Percentiles rank a stretch among this genome's conserved stretches.
Conservation (phyloP, 805 yeast species). For the Isabelozyma pseudorhagii region DNA sequence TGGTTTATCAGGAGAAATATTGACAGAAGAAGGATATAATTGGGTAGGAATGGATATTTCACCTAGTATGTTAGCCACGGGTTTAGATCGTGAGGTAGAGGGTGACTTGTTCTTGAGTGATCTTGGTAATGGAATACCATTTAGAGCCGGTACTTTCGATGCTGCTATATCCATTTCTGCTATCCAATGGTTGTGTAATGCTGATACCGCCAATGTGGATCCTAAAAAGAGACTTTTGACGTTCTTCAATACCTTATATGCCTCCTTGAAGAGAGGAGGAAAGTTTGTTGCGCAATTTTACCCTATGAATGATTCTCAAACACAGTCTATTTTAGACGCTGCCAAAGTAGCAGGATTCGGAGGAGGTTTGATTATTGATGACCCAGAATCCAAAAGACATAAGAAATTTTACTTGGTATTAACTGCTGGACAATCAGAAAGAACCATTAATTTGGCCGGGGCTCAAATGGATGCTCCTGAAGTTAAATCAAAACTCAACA, state of each 20-base stretch:
- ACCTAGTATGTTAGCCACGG: slow-evolving; percentile 94
- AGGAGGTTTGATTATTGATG: slow-evolving; percentile 92
- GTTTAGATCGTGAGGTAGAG: slow-evolving; percentile 85
- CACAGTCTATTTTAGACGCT: slow-evolving; percentile 69
- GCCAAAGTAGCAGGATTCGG: slow-evolving; percentile 95
- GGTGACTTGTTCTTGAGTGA: slow-evolving; percentile 92
- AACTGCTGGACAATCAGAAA: slow-evolving; percentile 79
- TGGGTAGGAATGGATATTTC: slow-evolving; percentile 98
- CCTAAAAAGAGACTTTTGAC: slow-evolving; percentile 78
- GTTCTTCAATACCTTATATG: slow-evolving; percentile 86
- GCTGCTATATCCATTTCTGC: slow-evolving; percentile 95
- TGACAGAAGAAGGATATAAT: slow-evolving; percentile 87
- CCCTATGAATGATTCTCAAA: slow-evolving; percentile 86
- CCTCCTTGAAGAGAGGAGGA: slow-evolving; percentile 87
- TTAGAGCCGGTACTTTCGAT: slow-evolving; percentile 93
- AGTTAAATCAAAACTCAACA: slow-evolving; percentile 38
- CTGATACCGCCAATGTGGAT: slow-evolving; percentile 77
- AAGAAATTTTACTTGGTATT: slow-evolving; percentile 88
- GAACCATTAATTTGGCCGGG: slow-evolving; percentile 72
- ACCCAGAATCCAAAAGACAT: slow-evolving; percentile 88
- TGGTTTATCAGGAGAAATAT: slow-evolving; percentile 90
- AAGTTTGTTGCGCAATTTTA: slow-evolving; percentile 97
- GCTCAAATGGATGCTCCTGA: slow-evolving; percentile 74
- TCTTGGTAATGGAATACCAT: slow-evolving; percentile 92
- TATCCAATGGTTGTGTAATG: slow-evolving; percentile 97